These are phyloP conservation scores for Globisporangium middletonii DNA, from an alignment of 352 stramenopile species.

Conservation along the genomic window DNA sequence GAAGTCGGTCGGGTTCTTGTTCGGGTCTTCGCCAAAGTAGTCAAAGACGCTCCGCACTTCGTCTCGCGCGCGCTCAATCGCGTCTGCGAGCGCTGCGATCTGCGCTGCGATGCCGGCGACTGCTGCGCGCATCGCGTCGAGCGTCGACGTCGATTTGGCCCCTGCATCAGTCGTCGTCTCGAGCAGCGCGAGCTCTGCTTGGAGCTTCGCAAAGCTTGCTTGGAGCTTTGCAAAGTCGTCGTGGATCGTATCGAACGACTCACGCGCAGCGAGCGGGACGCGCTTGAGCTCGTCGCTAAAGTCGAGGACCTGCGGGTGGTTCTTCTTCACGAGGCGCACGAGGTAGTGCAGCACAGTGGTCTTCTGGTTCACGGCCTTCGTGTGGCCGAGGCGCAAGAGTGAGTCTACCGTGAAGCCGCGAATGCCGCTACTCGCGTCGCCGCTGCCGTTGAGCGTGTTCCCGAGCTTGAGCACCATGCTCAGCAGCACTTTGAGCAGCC, in stretches of 20 bases:
- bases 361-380: conserved; percentile 96
- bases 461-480: conserved; percentile 96
- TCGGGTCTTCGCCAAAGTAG: conserved; percentile 83
- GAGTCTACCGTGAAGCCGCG: conserved; percentile 96
- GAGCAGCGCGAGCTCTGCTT: conserved; percentile 36
- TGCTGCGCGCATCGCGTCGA: conserved; percentile 30
- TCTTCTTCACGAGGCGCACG: conserved; percentile 94
- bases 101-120: conserved; percentile 33
- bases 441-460: conserved; percentile 94
- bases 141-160: not conserved
- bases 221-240: conserved; percentile 62
- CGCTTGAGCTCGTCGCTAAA: conserved; percentile 88
- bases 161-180: conserved; percentile 26
- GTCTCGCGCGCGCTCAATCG: conserved; percentile 33
- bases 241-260: conserved; percentile 63
- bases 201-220: conserved; percentile 36
- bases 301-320: conserved; percentile 89
- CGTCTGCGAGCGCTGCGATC: conserved; percentile 33
- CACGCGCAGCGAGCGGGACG: conserved; percentile 79
- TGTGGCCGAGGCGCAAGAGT: conserved; percentile 89
- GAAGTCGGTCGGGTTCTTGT: conserved; percentile 64
- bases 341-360: conserved; percentile 98
- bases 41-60: conserved; percentile 73
- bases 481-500: conserved; percentile 92
- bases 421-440: conserved; percentile 72